Base-by-base conservation (phyloP, 164 flowering plant genomes). In the Magnolia changhungtana region DNA sequence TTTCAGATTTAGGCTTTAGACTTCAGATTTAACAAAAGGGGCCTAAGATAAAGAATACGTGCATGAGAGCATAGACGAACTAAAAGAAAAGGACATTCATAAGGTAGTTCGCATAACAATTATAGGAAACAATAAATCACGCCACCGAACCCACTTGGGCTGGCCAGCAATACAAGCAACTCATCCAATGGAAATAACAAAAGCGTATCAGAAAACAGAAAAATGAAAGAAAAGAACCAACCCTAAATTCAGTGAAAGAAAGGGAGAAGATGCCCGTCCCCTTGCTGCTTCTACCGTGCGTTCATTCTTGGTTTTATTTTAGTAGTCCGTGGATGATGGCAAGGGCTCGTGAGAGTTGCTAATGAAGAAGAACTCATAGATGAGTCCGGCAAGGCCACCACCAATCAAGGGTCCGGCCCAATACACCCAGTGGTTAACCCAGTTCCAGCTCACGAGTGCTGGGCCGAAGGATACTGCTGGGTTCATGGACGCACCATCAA, bases 381-480 rank as follows among this genome's bases (percentile, higher is more conserved):
- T 51, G 23, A 85, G 66, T 14, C 81, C 88, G 31, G 89, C 89
- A 45, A 87, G 59, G 31, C 82, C 88, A 66, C 84, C 87, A 9
- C 89, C 89, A 21, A 84, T 69, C 50, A 87, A 77, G 21, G 89
- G 89, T 4, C 89, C 89, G n/a, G 82, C 87, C 89, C 89, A 87
- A 77, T 87, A 87, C 0, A 85, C 80, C 89, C 89, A 87, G 81
- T 87, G 89, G 87, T 84, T 69, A 72, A 77, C 63, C 89, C 89
- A 87, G 59, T 59, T 72, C 87, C 88, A 87, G 81, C 84, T 81
- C 16, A 86, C 88, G 2, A 86, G 67, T 16, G 90, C 90, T 1
- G 86, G 89, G 16, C 89, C 89, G 61, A 86, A 86, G 7, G 89
- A 80, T 19, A 85, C 86, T 0, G 87, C 89, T 1, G 90, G 90